These are phyloP conservation scores for Misopates orontium DNA, from an alignment of 257 asterid species.

Conservation along the genomic window DNA sequence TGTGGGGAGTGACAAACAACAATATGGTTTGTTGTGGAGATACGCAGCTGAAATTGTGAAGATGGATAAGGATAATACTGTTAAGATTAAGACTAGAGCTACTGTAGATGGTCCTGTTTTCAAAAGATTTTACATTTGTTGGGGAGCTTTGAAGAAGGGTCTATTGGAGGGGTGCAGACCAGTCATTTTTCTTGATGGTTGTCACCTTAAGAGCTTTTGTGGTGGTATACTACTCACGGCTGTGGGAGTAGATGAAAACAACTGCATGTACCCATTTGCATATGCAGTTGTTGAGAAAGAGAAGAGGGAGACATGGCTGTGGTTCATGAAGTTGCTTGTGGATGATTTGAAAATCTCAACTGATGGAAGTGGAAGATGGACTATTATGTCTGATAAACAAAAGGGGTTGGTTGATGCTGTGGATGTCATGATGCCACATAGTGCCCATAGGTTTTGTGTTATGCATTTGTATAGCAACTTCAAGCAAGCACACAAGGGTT, in stretches of 20 bases:
- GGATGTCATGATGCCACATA: neutral
- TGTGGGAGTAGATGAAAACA: neutral
- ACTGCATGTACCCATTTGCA: constrained; percentile 10
- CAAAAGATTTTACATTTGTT: too few species aligned
- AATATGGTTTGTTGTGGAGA: too few species aligned
- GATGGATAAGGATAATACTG: too few species aligned
- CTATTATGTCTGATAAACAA: constrained; percentile 18
- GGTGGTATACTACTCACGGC: too few species aligned
- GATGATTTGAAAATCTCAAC: constrained; percentile 14
- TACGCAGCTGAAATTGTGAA: too few species aligned
- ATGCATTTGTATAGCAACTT: constrained; percentile 14
- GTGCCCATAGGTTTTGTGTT: constrained; percentile 9
- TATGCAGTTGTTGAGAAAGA: constrained; percentile 24
- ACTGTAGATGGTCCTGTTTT: too few species aligned
- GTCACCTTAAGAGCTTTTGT: too few species aligned
- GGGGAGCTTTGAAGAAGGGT: too few species aligned
- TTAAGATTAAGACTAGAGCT: too few species aligned
- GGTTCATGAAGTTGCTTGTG: neutral
- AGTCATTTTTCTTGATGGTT: too few species aligned
- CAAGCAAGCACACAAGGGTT: neutral
- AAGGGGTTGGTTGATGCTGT: neutral
- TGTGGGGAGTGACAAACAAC: too few species aligned
- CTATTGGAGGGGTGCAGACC: too few species aligned
- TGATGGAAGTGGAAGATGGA: neutral
- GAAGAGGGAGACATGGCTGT: constrained; percentile 1